Evolutionary conservation across 257 asterid species (phyloP).

Genomic region (Striga asiatica): DNA sequence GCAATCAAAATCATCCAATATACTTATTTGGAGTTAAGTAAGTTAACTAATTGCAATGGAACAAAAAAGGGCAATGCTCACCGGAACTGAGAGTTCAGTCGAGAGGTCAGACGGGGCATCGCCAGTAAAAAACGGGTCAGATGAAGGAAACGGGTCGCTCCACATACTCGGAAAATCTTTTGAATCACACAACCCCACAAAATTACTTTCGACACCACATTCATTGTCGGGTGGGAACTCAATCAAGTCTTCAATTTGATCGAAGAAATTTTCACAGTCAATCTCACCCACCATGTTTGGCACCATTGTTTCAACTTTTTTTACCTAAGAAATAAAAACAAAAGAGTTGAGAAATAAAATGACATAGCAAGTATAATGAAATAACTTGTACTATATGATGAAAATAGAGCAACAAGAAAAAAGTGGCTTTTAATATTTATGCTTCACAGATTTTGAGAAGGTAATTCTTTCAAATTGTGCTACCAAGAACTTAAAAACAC

Average conservation of each 20-base stretch:
- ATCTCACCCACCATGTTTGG: slow-evolving; percentile 52
- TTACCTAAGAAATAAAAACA: slow-evolving; percentile 19
- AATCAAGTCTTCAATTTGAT: slow-evolving; percentile 74
- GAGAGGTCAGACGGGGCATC: slow-evolving; percentile 46
- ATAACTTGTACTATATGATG: too few relatives aligned
- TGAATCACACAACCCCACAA: slow-evolving; percentile 31
- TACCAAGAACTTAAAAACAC: too few relatives aligned
- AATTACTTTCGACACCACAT: slow-evolving; percentile 21
- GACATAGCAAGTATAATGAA: too few relatives aligned
- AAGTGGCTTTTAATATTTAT: too few relatives aligned
- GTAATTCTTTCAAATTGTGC: too few relatives aligned
- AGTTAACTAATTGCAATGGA: too few relatives aligned
- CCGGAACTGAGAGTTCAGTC: slow-evolving; percentile 74
- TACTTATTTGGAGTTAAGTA: too few relatives aligned
- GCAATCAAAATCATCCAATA: too few relatives aligned
- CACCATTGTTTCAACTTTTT: slow-evolving; percentile 27
- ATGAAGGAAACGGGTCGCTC: slow-evolving; percentile 45
- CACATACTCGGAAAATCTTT: slow-evolving; percentile 56
- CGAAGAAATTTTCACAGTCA: slow-evolving; percentile 73
- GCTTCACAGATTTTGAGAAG: too few relatives aligned
- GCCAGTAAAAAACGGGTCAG: slow-evolving; percentile 37
- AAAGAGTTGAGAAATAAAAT: not conserved
- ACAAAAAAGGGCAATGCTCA: slow-evolving; percentile 21
- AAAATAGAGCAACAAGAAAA: not conserved
- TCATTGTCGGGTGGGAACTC: slow-evolving; percentile 73